A percentile compares a stretch with the other conserved stretches of the same genome.
Conservation (phyloP, 1,284 basidiomycete species). For the Polyporus tsugae region DNA sequence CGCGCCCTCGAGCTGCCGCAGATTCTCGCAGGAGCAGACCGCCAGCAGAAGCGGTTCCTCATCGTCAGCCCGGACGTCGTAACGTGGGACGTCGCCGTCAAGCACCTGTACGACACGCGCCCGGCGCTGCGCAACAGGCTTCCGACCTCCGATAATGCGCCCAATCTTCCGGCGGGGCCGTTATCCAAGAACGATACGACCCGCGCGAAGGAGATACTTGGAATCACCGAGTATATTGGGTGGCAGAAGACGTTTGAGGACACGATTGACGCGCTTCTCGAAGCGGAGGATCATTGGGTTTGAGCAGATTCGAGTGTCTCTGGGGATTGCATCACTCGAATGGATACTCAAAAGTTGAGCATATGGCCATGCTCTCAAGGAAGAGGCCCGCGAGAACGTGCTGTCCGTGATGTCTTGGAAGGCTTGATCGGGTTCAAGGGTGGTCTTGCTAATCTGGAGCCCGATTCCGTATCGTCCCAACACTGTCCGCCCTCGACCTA, state of each 20-base stretch:
- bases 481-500: too few species aligned
- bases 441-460: too few species aligned
- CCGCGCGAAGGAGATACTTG: conserved; percentile 32
- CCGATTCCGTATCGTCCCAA: too few species aligned
- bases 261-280: conserved; percentile 31
- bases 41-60: conserved; percentile 32
- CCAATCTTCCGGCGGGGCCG: conserved; percentile 7
- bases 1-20: conserved; percentile 7
- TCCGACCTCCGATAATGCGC: conserved; percentile 12
- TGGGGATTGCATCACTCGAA: too few species aligned
- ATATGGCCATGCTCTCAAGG: too few species aligned
- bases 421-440: too few species aligned
- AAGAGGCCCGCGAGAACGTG: too few species aligned
- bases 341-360: too few species aligned
- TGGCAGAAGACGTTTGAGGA: conserved; percentile 36
- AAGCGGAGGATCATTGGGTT: conserved; percentile 33
- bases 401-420: too few species aligned
- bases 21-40: neutral
- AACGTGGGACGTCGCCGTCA: neutral
- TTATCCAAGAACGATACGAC: conserved; percentile 24
- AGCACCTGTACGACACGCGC: conserved; percentile 25
- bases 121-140: conserved; percentile 34
- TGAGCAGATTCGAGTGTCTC: too few species aligned
- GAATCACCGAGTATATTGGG: conserved; percentile 25
- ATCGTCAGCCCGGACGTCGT: conserved; percentile 19